phyloP scores from a whole-genome alignment of 2,329 filamentous ascomycete species.

The Didymella sp. region DNA sequence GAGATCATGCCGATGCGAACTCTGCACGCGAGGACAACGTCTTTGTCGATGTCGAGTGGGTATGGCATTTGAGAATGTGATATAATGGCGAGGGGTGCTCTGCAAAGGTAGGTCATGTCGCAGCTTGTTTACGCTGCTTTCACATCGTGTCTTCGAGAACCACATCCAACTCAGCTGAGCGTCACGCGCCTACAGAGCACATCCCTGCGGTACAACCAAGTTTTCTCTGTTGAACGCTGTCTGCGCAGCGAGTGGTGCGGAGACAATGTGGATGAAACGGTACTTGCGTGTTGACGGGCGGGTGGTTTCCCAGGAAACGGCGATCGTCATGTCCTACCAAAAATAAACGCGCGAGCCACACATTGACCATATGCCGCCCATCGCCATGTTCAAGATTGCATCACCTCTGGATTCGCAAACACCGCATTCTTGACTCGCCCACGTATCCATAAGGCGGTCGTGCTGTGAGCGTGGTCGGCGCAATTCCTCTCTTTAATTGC shows the following conservation, averaged over 20 bases:
- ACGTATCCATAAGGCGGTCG: slow-evolving; percentile 9
- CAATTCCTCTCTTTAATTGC: slow-evolving; percentile 20
- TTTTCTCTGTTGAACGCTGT: slow-evolving; percentile 14
- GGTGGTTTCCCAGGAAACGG: slow-evolving; percentile 12
- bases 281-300: slow-evolving; percentile 11
- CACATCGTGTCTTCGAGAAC: not conserved
- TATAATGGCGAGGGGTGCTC: not conserved
- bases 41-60: slow-evolving; percentile 2
- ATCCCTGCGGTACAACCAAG: slow-evolving; percentile 23
- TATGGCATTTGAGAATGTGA: slow-evolving; percentile 9
- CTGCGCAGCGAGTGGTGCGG: slow-evolving; percentile 15
- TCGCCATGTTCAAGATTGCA: slow-evolving; percentile 17
- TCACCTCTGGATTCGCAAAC: slow-evolving; percentile 13
- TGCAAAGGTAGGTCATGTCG: not conserved
- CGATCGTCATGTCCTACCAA: slow-evolving; percentile 15
- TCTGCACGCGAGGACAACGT: slow-evolving; percentile 8
- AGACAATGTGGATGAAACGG: slow-evolving; percentile 18
- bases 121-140: not conserved
- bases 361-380: slow-evolving; percentile 7
- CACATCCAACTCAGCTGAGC: not conserved
- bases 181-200: not conserved
- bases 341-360: slow-evolving; percentile 13
- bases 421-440: slow-evolving; percentile 14
- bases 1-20: slow-evolving; percentile 19
- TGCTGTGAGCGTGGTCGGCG: slow-evolving; percentile 14